A percentile compares a stretch with the other conserved stretches of the same genome.
phyloP scores from a whole-genome alignment of 2,329 filamentous ascomycete species.

The Beauveria medogensis region DNA sequence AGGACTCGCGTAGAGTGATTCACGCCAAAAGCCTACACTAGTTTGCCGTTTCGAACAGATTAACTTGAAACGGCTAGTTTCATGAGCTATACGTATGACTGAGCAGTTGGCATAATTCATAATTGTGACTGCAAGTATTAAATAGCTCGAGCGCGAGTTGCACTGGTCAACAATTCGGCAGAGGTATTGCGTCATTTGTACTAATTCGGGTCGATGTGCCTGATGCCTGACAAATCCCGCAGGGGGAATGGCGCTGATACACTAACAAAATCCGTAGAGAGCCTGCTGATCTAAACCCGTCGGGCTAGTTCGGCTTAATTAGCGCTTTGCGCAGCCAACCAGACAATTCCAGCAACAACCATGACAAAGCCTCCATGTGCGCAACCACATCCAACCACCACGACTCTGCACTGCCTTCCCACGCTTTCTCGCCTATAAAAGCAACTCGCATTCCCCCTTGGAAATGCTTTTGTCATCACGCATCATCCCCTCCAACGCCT shows the following conservation, averaged over 20 bases:
- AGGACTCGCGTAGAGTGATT: neutral
- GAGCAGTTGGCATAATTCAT: no score
- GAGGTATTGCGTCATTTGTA: slow-evolving; percentile 1
- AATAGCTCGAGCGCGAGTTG: no score
- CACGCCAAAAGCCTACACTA: neutral
- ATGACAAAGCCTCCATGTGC: neutral
- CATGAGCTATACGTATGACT: no score
- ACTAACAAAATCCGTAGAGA: no score
- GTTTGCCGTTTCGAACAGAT: neutral
- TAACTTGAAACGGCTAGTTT: neutral
- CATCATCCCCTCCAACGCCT: slow-evolving; percentile 2
- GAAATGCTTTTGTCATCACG: slow-evolving; percentile 1
- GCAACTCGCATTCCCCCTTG: neutral
- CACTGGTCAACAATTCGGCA: neutral
- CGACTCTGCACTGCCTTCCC: neutral
- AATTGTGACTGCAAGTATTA: no score
- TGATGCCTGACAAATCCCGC: neutral
- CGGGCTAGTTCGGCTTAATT: neutral
- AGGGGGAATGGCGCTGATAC: neutral
- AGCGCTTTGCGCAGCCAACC: neutral
- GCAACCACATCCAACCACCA: neutral
- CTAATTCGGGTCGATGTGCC: neutral
- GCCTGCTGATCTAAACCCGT: neutral
- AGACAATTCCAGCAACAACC: neutral
- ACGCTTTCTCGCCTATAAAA: neutral